Evolutionary conservation across 2,329 filamentous ascomycete species (phyloP).

Genomic region (Chaetothyriales sp.): DNA sequence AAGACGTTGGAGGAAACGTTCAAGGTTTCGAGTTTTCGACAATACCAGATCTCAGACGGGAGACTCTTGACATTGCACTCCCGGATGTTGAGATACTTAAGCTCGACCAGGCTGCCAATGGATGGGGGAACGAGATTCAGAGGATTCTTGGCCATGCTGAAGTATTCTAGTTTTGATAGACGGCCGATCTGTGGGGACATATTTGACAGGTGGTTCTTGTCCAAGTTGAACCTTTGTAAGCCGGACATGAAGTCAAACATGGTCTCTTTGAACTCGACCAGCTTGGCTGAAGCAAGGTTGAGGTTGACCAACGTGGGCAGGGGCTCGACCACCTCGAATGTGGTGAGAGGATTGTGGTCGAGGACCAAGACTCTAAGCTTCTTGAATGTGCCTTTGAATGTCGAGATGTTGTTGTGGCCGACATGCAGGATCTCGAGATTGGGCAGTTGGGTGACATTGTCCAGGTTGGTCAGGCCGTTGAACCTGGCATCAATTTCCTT

Average conservation of each 20-base stretch:
- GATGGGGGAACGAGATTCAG: conserved; percentile 72
- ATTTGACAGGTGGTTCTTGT: conserved; percentile 91
- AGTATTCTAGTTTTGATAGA: conserved; percentile 68
- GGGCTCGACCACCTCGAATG: conserved; percentile 67
- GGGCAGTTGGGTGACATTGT: conserved; percentile 70
- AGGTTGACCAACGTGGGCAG: conserved; percentile 73
- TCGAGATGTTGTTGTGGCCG: conserved; percentile 84
- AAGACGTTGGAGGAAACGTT: conserved; percentile 94
- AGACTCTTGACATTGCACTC: conserved; percentile 86
- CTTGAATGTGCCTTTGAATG: conserved; percentile 78
- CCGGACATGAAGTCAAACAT: conserved; percentile 79
- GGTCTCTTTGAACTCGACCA: conserved; percentile 74
- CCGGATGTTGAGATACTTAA: conserved; percentile 74
- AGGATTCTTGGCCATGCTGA: conserved; percentile 88
- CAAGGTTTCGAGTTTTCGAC: conserved; percentile 73
- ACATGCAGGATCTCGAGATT: conserved; percentile 77
- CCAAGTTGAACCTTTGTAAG: conserved; percentile 73
- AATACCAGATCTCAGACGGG: conserved; percentile 92
- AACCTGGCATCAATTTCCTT: conserved; percentile 91
- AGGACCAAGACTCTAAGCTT: conserved; percentile 72
- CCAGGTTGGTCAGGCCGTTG: conserved; percentile 77
- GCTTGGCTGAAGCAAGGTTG: conserved; percentile 80
- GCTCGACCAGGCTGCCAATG: conserved; percentile 73
- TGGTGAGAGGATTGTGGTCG: conserved; percentile 90
- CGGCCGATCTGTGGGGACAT: conserved; percentile 75